A percentile compares a stretch with the other conserved stretches of the same genome.
Evolutionary conservation across 2,329 filamentous ascomycete species (phyloP).

Genomic region (Elsinoe ampelina): DNA sequence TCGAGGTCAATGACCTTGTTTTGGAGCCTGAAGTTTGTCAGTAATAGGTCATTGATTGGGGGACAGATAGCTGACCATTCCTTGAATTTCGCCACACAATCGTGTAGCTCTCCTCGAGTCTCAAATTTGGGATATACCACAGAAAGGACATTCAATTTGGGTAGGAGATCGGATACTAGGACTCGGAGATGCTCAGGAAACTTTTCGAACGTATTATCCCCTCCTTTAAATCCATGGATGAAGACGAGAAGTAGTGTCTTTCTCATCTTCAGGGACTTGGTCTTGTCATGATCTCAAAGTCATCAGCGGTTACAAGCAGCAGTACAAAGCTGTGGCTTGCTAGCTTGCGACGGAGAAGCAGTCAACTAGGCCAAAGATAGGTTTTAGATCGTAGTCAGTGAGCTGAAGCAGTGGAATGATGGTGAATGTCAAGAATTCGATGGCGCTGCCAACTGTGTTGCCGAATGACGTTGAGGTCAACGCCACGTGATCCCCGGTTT

Average conservation of each 20-base stretch:
- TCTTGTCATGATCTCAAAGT: background rate
- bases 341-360: too few species aligned
- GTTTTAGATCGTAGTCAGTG: too few species aligned
- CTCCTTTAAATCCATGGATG: slow-evolving; percentile 84
- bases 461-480: too few species aligned
- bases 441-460: too few species aligned
- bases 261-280: slow-evolving; percentile 45
- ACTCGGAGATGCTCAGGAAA: slow-evolving; percentile 65
- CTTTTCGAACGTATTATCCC: slow-evolving; percentile 65
- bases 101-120: slow-evolving; percentile 65
- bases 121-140: slow-evolving; percentile 74
- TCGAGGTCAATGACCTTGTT: slow-evolving; percentile 93
- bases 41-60: background rate
- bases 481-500: too few species aligned
- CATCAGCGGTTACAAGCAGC: background rate
- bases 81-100: slow-evolving; percentile 63
- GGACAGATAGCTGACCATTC: slow-evolving; percentile 51
- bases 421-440: too few species aligned
- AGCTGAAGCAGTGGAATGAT: too few species aligned
- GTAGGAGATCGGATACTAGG: slow-evolving; percentile 55
- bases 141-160: slow-evolving; percentile 56
- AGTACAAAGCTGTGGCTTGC: background rate
- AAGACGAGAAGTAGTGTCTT: slow-evolving; percentile 75
- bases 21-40: slow-evolving; percentile 53
- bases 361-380: too few species aligned